A percentile compares a stretch with the other conserved stretches of the same genome.
Conservation (phyloP, 768 basidiomycete species). For the Lanmaoa rubissima region DNA sequence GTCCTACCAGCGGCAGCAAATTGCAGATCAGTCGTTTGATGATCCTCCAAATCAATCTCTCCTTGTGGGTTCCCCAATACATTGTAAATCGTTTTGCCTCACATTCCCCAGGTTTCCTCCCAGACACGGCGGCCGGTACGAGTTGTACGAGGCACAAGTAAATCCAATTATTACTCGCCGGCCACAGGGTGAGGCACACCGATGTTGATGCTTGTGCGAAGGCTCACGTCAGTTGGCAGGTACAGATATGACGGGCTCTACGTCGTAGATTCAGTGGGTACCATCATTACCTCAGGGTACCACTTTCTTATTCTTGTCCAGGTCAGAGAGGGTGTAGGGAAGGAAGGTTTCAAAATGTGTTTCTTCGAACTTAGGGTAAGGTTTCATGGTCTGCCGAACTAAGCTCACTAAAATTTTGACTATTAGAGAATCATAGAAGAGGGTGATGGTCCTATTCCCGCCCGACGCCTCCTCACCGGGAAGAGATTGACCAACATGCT, state of each 20-base stretch:
- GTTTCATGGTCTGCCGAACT: background rate
- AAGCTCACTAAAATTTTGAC: background rate
- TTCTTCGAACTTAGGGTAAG: slow-evolving; percentile 30
- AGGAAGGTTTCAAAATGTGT: slow-evolving; percentile 27
- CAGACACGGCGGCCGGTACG: slow-evolving; percentile 34
- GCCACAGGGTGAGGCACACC: slow-evolving; percentile 18
- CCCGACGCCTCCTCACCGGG: slow-evolving; percentile 16
- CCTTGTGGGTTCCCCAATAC: slow-evolving; percentile 5
- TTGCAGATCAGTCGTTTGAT: slow-evolving; percentile 23
- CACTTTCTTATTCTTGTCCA: slow-evolving; percentile 10
- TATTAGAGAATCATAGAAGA: slow-evolving; percentile 25
- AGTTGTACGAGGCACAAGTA: slow-evolving; percentile 35
- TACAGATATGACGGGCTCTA: slow-evolving; percentile 35
- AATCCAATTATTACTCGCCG: slow-evolving; percentile 20
- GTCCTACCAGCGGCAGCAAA: slow-evolving; percentile 19
- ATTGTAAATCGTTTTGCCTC: background rate
- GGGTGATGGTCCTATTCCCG: slow-evolving; percentile 18
- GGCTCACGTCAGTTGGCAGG: slow-evolving; percentile 12
- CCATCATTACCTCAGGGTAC: background rate
- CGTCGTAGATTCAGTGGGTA: slow-evolving; percentile 24
- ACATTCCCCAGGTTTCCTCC: slow-evolving; percentile 28
- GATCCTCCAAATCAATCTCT: slow-evolving; percentile 21
- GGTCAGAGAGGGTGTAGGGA: slow-evolving; percentile 16
- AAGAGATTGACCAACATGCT: slow-evolving; percentile 15
- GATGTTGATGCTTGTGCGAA: background rate